Evolutionary conservation across 2,329 filamentous ascomycete species (phyloP), one percentile per base, ranked within the genome.

Genomic region (Botrytis deweyae): DNA sequence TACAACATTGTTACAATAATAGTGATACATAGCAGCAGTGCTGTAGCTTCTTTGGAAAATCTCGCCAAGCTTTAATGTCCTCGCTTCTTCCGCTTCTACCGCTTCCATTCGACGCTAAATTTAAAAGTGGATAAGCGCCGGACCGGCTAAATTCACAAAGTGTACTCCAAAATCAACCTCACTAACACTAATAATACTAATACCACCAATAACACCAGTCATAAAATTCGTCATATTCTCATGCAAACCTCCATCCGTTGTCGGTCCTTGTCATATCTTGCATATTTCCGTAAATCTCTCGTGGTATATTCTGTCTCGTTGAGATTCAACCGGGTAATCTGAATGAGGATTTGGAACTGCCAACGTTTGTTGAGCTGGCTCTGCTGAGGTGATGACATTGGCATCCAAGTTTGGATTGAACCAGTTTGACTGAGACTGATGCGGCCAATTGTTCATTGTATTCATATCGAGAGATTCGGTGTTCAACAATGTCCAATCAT

Each of bases 301-400:
- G 49, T 46, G 63, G 33, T 66, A 38, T 38, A 36, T 22, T 4
- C 12, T 58, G 14, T 42, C 22, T 40, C 64, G 52, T 29, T 68
- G 52, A 29, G 58, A 29, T 16, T 52, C 33, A n/a, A 8, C 42
- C 5, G 25, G 38, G n/a, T 62, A 62, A 25, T 40, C 38, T n/a
- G 62, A 72, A 36, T 67, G 5, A 33, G 29, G 29, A n/a, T 40
- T 67, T 25, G 25, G 25, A 46, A 36, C 18, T 61, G 71, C 71
- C 52, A 69, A 10, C 58, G 58, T 42, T 66, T 72, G 61, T 42
- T 52, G 61, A 29, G 52, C 40, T 69, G 71, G 14, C 20, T 55
- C 71, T 49, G 25, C 49, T 40, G 64, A 61, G 29, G 16, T 59
- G 64, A 66, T 29, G 40, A 42, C 40, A 20, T 49, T 66, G 25